Conservation (phyloP, 441 rosid genomes). For the Arabidopsis lyrata region DNA sequence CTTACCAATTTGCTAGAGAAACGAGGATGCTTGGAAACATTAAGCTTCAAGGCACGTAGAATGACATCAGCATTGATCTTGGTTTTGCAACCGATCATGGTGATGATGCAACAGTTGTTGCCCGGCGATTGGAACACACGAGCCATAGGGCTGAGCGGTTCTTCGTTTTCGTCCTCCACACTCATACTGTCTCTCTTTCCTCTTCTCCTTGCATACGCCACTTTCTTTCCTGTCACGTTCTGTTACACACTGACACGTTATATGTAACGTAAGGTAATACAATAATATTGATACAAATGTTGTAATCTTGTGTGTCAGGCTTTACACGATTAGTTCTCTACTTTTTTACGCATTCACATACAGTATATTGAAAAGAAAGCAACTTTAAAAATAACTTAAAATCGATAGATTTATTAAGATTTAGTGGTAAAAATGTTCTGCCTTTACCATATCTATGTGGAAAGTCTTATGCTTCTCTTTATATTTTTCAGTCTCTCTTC, state of each 20-base stretch:
- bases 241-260: not conserved
- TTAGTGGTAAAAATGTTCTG: too few relatives aligned
- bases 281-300: not conserved
- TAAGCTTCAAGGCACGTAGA: conserved; percentile 46
- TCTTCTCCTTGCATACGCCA: not conserved
- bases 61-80: conserved; percentile 47
- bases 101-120: conserved; percentile 54
- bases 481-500: too few relatives aligned
- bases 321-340: not conserved
- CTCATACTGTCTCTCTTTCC: not conserved
- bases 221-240: not conserved
- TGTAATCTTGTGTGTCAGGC: not conserved
- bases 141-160: conserved; percentile 62
- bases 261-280: not conserved
- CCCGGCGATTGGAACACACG: conserved; percentile 57
- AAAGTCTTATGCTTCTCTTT: too few relatives aligned
- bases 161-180: conserved; percentile 26
- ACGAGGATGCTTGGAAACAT: conserved; percentile 68
- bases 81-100: conserved; percentile 57
- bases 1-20: conserved; percentile 64
- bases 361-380: too few relatives aligned
- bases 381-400: too few relatives aligned
- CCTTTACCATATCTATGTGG: too few relatives aligned
- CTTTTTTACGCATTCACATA: not conserved
- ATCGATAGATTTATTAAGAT: too few relatives aligned